Conservation (phyloP, 805 yeast genomes). For the Wickerhamomyces bisporus region DNA sequence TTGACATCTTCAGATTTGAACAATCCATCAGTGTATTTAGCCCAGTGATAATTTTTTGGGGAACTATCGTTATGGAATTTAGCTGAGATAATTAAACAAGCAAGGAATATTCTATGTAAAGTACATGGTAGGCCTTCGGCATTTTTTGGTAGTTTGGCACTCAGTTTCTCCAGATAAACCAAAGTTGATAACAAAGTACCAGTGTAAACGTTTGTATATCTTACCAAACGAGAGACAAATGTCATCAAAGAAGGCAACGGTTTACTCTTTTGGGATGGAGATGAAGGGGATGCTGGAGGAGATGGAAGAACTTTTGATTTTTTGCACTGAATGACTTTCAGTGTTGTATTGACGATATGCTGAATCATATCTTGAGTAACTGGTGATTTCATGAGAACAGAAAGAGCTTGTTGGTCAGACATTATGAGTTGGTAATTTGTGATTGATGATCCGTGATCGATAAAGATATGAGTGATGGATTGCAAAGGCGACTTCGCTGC, state of each 20-base stretch:
- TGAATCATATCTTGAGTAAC: conserved; percentile 73
- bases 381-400: conserved; percentile 55
- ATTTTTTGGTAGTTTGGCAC: conserved; percentile 56
- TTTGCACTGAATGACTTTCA: conserved; percentile 63
- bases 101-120: conserved; percentile 69
- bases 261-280: conserved; percentile 17
- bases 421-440: conserved; percentile 20
- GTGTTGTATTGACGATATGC: conserved; percentile 58
- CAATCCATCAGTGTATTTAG: conserved; percentile 69
- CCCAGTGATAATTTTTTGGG: conserved; percentile 78
- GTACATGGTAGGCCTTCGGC: conserved; percentile 79
- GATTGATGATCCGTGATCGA: too few relatives aligned
- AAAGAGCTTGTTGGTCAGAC: conserved; percentile 53
- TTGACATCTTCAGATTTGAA: conserved; percentile 65
- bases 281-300: conserved; percentile 31
- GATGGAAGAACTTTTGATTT: conserved; percentile 26
- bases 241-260: conserved; percentile 63
- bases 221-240: conserved; percentile 64
- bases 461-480: too few relatives aligned
- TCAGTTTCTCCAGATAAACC: conserved; percentile 60
- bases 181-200: conserved; percentile 72
- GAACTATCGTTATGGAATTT: conserved; percentile 75
- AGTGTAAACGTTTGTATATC: conserved; percentile 74
- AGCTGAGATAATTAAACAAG: conserved; percentile 67
- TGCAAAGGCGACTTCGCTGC: too few relatives aligned